Percentiles rank a stretch among this genome's conserved stretches.
These are phyloP conservation scores for Kockovaella imperatae DNA, from an alignment of 768 basidiomycete genomes.

Conservation along the genomic window DNA sequence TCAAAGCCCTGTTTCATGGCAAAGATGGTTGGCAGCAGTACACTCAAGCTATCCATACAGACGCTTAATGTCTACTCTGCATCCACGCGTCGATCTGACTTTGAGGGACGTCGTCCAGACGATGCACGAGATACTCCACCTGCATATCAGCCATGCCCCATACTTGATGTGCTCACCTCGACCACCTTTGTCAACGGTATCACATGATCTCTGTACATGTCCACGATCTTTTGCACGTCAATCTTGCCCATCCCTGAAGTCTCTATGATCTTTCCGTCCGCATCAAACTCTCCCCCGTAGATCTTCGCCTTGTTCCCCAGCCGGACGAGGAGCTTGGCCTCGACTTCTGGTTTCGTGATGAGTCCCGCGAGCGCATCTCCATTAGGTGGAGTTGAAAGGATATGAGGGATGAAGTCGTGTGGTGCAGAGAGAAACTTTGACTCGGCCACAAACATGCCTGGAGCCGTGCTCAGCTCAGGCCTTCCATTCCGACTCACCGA, in stretches of 20 bases:
- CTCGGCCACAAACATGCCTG: slow-evolving; percentile 98
- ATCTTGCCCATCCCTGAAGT: slow-evolving; percentile 55
- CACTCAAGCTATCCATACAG: slow-evolving; percentile 9
- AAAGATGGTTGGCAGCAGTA: slow-evolving; percentile 20
- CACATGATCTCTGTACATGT: slow-evolving; percentile 87
- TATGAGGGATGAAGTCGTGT: slow-evolving; percentile 83
- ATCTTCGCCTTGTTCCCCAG: slow-evolving; percentile 72
- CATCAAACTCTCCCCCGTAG: slow-evolving; percentile 72
- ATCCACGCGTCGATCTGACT: slow-evolving; percentile 66
- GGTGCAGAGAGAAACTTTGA: slow-evolving; percentile 88
- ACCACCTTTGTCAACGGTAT: slow-evolving; percentile 98
- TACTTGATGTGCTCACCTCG: slow-evolving; percentile 57
- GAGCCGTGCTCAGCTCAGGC: no score
- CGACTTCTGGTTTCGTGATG: slow-evolving; percentile 97
- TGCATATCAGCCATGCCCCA: slow-evolving; percentile 37
- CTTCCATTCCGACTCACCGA: slow-evolving; percentile 55
- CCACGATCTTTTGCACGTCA: slow-evolving; percentile 84
- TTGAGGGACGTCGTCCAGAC: slow-evolving; percentile 75
- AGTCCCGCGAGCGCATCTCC: slow-evolving; percentile 67
- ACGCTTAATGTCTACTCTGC: slow-evolving; percentile 3
- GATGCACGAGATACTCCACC: slow-evolving; percentile 91
- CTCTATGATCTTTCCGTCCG: slow-evolving; percentile 38
- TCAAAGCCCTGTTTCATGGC: slow-evolving; percentile 18
- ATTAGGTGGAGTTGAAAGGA: slow-evolving; percentile 59
- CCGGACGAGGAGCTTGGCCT: slow-evolving; percentile 69